Evolutionary conservation across 352 stramenopile species (phyloP).

Genomic region (Globisporangium lucens): DNA sequence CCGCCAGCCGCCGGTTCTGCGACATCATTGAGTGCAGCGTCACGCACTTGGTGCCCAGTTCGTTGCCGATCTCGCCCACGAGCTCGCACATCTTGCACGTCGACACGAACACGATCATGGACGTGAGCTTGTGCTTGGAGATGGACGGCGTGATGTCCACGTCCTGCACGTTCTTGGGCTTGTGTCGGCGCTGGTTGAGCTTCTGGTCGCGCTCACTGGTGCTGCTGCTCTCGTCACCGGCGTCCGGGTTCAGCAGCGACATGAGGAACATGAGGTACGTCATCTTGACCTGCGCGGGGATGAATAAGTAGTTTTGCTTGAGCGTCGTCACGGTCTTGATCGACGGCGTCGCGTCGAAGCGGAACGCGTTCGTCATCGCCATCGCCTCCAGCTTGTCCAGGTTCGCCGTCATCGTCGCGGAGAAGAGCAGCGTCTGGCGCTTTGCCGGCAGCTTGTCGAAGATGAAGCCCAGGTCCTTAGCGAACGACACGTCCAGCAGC

Average conservation of each 20-base stretch:
- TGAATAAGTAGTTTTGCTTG: conserved; percentile 98
- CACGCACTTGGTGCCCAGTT: conserved; percentile 93
- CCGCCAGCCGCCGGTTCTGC: conserved; percentile 92
- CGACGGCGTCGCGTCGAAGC: conserved; percentile 72
- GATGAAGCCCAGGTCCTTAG: conserved; percentile 87
- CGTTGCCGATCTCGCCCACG: conserved; percentile 91
- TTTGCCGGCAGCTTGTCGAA: conserved; percentile 69
- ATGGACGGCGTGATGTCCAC: conserved; percentile 15
- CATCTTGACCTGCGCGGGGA: conserved; percentile 95
- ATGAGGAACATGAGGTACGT: conserved; percentile 93
- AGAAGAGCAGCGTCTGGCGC: conserved; percentile 97
- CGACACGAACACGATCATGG: conserved; percentile 97
- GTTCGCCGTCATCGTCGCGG: conserved; percentile 95
- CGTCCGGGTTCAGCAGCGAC: conserved; percentile 50
- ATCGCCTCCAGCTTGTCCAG: conserved; percentile 84
- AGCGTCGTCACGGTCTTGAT: conserved; percentile 91
- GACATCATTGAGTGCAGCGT: conserved; percentile 95
- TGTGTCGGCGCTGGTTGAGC: conserved; percentile 28
- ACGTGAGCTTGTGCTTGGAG: conserved; percentile 42
- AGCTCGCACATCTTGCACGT: conserved; percentile 95
- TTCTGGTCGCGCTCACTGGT: conserved; percentile 3
- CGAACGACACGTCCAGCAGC: conserved; percentile 86
- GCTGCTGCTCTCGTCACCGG: conserved; percentile 37
- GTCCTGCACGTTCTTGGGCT: conserved; percentile 22
- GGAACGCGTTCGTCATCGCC: conserved; percentile 62